Evolutionary conservation across 345 rosid genomes (phyloP).

Genomic region (thale cress (Arabidopsis thaliana)): TAIR10.1 NC_003070.9:19645501-19646000

Average conservation of each 20-base stretch:
- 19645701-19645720: neutral
- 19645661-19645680: neutral
- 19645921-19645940: conserved; percentile 75
- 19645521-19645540: neutral
- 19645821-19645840: too few relatives aligned
- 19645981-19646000: conserved; percentile 82
- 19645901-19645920: neutral
- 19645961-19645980: conserved; percentile 72
- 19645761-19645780: neutral
- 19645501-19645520: conserved; percentile 83
- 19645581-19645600: neutral
- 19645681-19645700: conserved; percentile 20
- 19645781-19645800: too few relatives aligned
- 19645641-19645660: neutral
- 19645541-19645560: neutral
- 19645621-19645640: conserved; percentile 32
- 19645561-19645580: neutral
- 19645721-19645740: conserved; percentile 15
- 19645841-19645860: too few relatives aligned
- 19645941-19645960: conserved; percentile 65
- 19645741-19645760: conserved; percentile 23
- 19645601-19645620: conserved; percentile 14
- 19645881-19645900: neutral
- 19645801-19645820: too few relatives aligned
- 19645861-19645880: too few relatives aligned